Base-by-base conservation (phyloP, 805 yeast genomes). In the Maudiozyma bulderi region DNA sequence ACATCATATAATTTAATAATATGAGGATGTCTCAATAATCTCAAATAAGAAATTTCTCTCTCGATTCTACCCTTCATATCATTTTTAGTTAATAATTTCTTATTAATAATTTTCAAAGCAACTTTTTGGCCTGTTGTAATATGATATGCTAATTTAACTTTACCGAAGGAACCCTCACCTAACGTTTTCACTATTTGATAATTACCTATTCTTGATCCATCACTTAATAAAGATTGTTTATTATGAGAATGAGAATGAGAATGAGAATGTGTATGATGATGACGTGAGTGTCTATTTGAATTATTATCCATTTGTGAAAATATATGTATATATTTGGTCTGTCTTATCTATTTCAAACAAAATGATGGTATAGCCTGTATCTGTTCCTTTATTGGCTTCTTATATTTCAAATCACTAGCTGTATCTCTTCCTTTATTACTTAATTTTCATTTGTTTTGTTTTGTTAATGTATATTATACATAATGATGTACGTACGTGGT, bases 51-150 rank as follows among this genome's bases (percentile, higher is more conserved):
- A 47, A 91, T 91, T 66, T 91, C 98, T 58, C 98, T 76, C 72
- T 91, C 98, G 31, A 91, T 82, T 54, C 98, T 75, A 30, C 97
- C 97, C 64, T 90, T 96, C 98, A 90, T 90, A 68, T 90, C 98
- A 8, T 89, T 80, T 63, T 91, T 91, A 44, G 96, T 95, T 63
- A 90, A 73, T 0, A 96, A 88, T 67, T 87, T 88, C 54, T 95
- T 75, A 67, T 91, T 87, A 71, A 91, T 91, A 66, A 90, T 91
- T 66, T 90, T 90, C 53, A 90, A 73, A 1, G 98, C 98, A 26
- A 90, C 98, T 53, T 84, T 77, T 60, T 90, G 95, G 39, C 95
- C 95, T 3, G 97, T 90, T 11, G 86, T 84, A 55, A 86, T 73
- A 67, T 91, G 96, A 64, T 83, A 85, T 15, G 95, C 95, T 58